Percentiles rank a stretch among this genome's conserved stretches.
Evolutionary conservation across 2,329 filamentous ascomycete genomes (phyloP).

Genomic region (Xylaria sp.): DNA sequence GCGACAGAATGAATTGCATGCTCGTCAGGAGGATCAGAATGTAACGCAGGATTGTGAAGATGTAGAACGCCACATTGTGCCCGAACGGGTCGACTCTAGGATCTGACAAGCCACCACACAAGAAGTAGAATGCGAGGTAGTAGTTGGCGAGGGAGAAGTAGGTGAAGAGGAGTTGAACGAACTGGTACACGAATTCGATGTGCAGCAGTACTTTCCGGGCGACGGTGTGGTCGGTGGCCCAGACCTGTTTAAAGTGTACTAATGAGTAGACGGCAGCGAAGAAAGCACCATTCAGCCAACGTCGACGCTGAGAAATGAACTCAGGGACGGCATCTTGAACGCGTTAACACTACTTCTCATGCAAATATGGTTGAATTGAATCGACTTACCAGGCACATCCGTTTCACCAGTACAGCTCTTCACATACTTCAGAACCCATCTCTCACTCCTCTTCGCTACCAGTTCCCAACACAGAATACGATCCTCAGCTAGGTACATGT

Average conservation of each 20-base stretch:
- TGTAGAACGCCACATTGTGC: constrained; percentile 81
- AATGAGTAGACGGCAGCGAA: constrained; percentile 98
- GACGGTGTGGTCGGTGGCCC: constrained; percentile 90
- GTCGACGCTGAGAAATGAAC: constrained; percentile 93
- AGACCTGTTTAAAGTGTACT: constrained; percentile 93
- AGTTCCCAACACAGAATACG: constrained; percentile 96
- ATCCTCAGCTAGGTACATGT: constrained; percentile 99
- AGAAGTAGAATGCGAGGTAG: constrained; percentile 98
- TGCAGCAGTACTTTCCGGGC: constrained; percentile 90
- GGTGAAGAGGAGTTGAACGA: constrained; percentile 91
- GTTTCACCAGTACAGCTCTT: constrained; percentile 97
- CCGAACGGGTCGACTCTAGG: constrained; percentile 87
- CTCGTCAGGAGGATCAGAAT: constrained; percentile 86
- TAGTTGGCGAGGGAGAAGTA: constrained; percentile 99
- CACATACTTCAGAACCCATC: constrained; percentile 98
- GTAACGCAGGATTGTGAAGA: constrained; percentile 90
- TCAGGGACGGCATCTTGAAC: constrained; percentile 86
- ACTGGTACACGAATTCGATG: constrained; percentile 95
- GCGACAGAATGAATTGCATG: constrained; percentile 94
- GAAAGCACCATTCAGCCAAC: constrained; percentile 99
- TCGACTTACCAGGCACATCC: constrained; percentile 85
- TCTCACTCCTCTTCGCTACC: constrained; percentile 91
- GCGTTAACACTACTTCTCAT: constrained; percentile 38
- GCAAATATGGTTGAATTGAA: constrained; percentile 29
- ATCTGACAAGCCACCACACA: constrained; percentile 89